A percentile compares a stretch with the other conserved stretches of the same genome.
Conservation (phyloP, 768 basidiomycete species). For the Calocybe gangraenosa region DNA sequence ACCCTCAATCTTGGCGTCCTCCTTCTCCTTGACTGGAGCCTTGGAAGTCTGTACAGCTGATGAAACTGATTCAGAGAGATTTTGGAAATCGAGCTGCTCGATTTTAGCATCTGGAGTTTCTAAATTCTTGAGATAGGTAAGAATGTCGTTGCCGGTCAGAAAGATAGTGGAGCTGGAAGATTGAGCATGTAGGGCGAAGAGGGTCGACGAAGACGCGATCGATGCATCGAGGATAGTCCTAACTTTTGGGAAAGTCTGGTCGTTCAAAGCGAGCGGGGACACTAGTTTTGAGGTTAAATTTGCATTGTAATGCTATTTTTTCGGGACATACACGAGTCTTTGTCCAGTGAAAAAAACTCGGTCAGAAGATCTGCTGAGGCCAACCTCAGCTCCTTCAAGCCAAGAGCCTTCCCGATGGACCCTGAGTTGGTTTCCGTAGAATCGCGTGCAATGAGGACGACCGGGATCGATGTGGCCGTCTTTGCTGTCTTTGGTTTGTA, state of each 20-base stretch:
- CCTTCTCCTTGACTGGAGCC: slow-evolving; percentile 51
- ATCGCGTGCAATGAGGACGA: slow-evolving; percentile 84
- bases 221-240: slow-evolving; percentile 75
- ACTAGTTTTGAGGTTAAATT: slow-evolving; percentile 40
- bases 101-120: slow-evolving; percentile 64
- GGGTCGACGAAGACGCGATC: slow-evolving; percentile 61
- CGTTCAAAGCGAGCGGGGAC: slow-evolving; percentile 72
- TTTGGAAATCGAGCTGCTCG: slow-evolving; percentile 69
- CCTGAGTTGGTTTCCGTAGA: slow-evolving; percentile 78
- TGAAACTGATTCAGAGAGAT: slow-evolving; percentile 38
- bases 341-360: slow-evolving; percentile 80
- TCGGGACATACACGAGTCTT: slow-evolving; percentile 71
- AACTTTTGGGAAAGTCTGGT: slow-evolving; percentile 63
- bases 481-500: slow-evolving; percentile 99
- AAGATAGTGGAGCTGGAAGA: slow-evolving; percentile 73
- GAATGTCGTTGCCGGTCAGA: slow-evolving; percentile 73
- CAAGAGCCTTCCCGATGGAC: slow-evolving; percentile 73
- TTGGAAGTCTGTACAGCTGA: slow-evolving; percentile 36
- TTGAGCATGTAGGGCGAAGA: slow-evolving; percentile 73
- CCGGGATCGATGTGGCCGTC: slow-evolving; percentile 74
- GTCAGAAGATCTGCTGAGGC: slow-evolving; percentile 83
- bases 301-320: slow-evolving; percentile 1
- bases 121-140: slow-evolving; percentile 64
- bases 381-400: slow-evolving; percentile 82
- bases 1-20: slow-evolving; percentile 80